phyloP scores from a whole-genome alignment of 2,329 filamentous ascomycete species.

The Paraphaeosphaeria sporulosa region DNA sequence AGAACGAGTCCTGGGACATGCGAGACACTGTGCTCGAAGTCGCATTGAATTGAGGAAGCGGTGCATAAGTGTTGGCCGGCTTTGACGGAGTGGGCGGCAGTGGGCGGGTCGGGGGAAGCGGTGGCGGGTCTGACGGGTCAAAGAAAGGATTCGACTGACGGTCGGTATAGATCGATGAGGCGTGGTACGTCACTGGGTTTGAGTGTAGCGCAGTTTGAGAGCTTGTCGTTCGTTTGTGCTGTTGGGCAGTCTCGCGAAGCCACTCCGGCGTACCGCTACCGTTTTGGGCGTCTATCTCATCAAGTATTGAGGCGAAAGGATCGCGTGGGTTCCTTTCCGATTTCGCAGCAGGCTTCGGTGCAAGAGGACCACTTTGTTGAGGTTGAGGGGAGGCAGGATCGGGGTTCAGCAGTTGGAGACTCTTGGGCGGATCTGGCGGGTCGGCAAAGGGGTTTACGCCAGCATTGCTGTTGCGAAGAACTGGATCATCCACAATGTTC shows the following conservation, averaged over 20 bases:
- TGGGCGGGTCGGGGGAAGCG: conserved; percentile 34
- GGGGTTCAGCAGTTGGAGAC: conserved; percentile 35
- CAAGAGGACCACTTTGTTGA: conserved; percentile 31
- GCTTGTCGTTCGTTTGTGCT: conserved; percentile 41
- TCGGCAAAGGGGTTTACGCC: conserved; percentile 39
- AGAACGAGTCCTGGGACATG: conserved; percentile 33
- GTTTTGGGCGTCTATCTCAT: conserved; percentile 31
- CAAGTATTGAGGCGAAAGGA: conserved; percentile 41
- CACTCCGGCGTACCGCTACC: conserved; percentile 35
- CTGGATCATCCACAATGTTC: conserved; percentile 36
- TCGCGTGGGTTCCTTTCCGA: conserved; percentile 31
- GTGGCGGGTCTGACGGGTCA: conserved; percentile 34
- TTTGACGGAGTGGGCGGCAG: conserved; percentile 31
- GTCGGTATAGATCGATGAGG: conserved; percentile 33
- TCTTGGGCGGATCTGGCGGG: conserved; percentile 27
- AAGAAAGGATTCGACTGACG: conserved; percentile 31
- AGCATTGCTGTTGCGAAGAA: conserved; percentile 29
- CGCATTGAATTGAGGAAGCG: conserved; percentile 31
- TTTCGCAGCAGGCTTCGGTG: conserved; percentile 38
- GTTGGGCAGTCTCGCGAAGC: conserved; percentile 25
- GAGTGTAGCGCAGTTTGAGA: conserved; percentile 39
- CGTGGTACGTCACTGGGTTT: conserved; percentile 32
- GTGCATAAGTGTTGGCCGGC: conserved; percentile 31
- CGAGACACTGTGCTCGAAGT: conserved; percentile 33
- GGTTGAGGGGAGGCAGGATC: conserved; percentile 27